Evolutionary conservation across 1,284 basidiomycete species (phyloP), one percentile per base, ranked within the genome.

Genomic region (Apiotrichum sp.): DNA sequence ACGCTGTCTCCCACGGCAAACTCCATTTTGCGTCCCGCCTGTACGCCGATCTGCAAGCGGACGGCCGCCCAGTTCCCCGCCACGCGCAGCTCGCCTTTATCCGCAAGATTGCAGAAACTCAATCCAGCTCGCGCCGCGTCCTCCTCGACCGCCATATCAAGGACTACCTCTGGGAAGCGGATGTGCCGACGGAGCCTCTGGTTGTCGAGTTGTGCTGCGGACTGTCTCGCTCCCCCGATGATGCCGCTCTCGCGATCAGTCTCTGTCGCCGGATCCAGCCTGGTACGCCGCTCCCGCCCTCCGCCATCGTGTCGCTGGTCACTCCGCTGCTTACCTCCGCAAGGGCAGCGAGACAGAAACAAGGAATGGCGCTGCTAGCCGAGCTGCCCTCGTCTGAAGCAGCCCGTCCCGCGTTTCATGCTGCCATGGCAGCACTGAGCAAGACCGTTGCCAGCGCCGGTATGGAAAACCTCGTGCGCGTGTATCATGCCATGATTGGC

Each of bases 101-200:
- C 43, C 61, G 62, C 16, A 44, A 57, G 13, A 62, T 69, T 5
- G 65, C 62, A 2, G 44, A 36, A 22, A 61, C 54, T 8, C 38
- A 53, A 3, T 58, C 39, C 44, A 47, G 59, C 6, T 69, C 68
- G 5, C 59, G 66, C 47, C 52, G 60, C 6, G 58, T 71, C 33
- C 61, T 74, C 8, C 62, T 74, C 9, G 71, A 74, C 36, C 59
- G 72, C 6, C 66, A 74, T 55, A 55, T 74, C 57, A 67, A 66
- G 34, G 72, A 72, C 56, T 69, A 65, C 35, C 52, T 69, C 1
- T 68, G 63, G 58, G 41, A 61, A n/a, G 55, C 61, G 4, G 51
- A 55, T 9, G 50, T 48, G 47, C 41, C 47, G 6, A 32, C 44
- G 3, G 47, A 53, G 1, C 50, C 55, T 0, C 56, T 72, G 13